A percentile compares a stretch with the other conserved stretches of the same genome.
These are phyloP conservation scores for Nymphaea thermarum DNA, from an alignment of 164 flowering plant genomes.

Conservation along the genomic window DNA sequence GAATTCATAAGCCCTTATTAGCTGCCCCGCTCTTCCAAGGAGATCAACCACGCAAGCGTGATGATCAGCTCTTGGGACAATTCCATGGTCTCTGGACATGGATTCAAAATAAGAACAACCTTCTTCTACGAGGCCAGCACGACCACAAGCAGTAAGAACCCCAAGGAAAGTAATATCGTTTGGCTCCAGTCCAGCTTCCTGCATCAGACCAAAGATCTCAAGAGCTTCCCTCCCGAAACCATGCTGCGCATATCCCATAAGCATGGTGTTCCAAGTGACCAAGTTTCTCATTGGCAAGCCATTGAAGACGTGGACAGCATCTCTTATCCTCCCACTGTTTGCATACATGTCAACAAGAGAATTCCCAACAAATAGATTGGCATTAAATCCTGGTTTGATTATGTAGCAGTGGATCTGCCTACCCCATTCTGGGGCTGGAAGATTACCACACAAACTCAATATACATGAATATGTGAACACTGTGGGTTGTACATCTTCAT, in stretches of 20 bases:
- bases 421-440: slow-evolving; percentile 33
- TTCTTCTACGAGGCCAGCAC: slow-evolving; percentile 26
- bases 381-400: slow-evolving; percentile 22
- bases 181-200: slow-evolving; percentile 19
- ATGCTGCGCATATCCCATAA: slow-evolving; percentile 36
- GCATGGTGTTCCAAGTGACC: slow-evolving; percentile 35
- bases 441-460: slow-evolving; percentile 25
- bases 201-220: slow-evolving; percentile 21
- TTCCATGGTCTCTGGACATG: slow-evolving; percentile 20
- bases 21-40: slow-evolving; percentile 25
- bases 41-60: slow-evolving; percentile 33
- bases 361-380: slow-evolving; percentile 30
- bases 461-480: slow-evolving; percentile 27
- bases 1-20: slow-evolving; percentile 23
- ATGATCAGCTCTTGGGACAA: slow-evolving; percentile 28
- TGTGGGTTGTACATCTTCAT: slow-evolving; percentile 14
- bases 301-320: slow-evolving; percentile 22
- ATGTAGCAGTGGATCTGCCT: slow-evolving; percentile 28
- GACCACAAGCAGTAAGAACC: slow-evolving; percentile 32
- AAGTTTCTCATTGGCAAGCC: slow-evolving; percentile 17
- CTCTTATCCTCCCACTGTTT: slow-evolving; percentile 27
- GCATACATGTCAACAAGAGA: slow-evolving; percentile 39
- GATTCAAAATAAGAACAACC: slow-evolving; percentile 18
- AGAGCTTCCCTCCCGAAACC: slow-evolving; percentile 34
- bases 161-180: slow-evolving; percentile 31